Evolutionary conservation across 345 rosid species (phyloP).

Genomic region (Salix koriyanagi): DNA sequence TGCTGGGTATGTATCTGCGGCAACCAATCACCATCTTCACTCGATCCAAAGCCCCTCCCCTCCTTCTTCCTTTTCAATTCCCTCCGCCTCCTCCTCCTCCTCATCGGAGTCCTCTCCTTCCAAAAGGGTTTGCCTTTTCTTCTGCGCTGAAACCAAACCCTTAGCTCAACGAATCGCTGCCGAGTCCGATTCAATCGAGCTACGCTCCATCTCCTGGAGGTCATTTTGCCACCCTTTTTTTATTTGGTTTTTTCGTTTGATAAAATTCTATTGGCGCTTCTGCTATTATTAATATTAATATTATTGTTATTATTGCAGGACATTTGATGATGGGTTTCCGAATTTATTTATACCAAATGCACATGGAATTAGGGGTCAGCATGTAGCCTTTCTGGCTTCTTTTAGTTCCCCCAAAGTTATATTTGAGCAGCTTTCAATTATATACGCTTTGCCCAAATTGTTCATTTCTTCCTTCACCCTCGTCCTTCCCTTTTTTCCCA

Average conservation of each 20-base stretch:
- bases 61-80: conserved; percentile 40
- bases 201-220: conserved; percentile 86
- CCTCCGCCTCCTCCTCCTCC: conserved; percentile 44
- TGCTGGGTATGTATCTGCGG: conserved; percentile 43
- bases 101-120: conserved; percentile 45
- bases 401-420: conserved; percentile 87
- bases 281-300: neutral
- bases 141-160: conserved; percentile 66
- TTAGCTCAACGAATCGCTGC: conserved; percentile 77
- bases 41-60: conserved; percentile 25
- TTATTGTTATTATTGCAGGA: conserved; percentile 37
- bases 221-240: conserved; percentile 7
- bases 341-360: conserved; percentile 93
- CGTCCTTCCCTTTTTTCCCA: conserved; percentile 94
- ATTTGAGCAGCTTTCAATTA: conserved; percentile 88
- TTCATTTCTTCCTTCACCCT: conserved; percentile 87
- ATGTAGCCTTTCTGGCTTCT: conserved; percentile 90
- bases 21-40: conserved; percentile 44
- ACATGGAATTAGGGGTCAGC: conserved; percentile 83
- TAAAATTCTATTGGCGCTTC: neutral
- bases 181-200: conserved; percentile 75
- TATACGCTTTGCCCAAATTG: conserved; percentile 85
- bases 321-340: conserved; percentile 91
- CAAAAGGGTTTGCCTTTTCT: conserved; percentile 70
- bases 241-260: neutral